These are phyloP conservation scores for Trypanosoma melophagium DNA, from an alignment of 208 protist species.

Conservation along the genomic window DNA sequence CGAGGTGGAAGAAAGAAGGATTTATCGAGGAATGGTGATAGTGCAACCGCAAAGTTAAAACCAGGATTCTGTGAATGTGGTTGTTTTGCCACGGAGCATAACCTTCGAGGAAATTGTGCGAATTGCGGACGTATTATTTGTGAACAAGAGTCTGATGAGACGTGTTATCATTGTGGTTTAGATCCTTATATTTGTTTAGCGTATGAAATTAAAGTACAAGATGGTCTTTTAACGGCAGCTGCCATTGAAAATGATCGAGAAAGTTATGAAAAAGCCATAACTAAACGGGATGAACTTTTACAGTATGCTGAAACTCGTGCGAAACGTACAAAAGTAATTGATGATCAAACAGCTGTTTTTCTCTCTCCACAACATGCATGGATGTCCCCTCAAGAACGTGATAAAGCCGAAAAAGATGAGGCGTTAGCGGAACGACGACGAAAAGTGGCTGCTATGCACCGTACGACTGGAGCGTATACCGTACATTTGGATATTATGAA, in stretches of 20 bases:
- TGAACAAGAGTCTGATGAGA: slow-evolving; percentile 78
- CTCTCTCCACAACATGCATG: slow-evolving; percentile 77
- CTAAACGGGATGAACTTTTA: slow-evolving; percentile 70
- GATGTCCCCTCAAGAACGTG: slow-evolving; percentile 66
- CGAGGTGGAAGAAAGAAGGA: slow-evolving; percentile 17
- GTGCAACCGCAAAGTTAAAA: slow-evolving; percentile 41
- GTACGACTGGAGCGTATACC: slow-evolving; percentile 53
- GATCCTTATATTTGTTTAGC: slow-evolving; percentile 67
- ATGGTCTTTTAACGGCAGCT: slow-evolving; percentile 74
- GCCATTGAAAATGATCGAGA: slow-evolving; percentile 54
- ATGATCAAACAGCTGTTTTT: slow-evolving; percentile 80
- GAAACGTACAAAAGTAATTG: slow-evolving; percentile 81
- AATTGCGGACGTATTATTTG: slow-evolving; percentile 92
- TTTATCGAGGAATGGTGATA: background rate
- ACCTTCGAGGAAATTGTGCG: slow-evolving; percentile 73
- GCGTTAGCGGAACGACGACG: slow-evolving; percentile 46
- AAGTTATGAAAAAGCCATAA: slow-evolving; percentile 67
- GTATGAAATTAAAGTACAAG: slow-evolving; percentile 80
- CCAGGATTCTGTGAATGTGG: slow-evolving; percentile 81
- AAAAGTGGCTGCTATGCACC: slow-evolving; percentile 67
- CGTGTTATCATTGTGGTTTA: slow-evolving; percentile 84
- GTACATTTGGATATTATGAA: slow-evolving; percentile 82
- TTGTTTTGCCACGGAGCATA: slow-evolving; percentile 85
- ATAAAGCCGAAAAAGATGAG: slow-evolving; percentile 47
- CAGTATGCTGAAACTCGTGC: slow-evolving; percentile 71